phyloP scores from a whole-genome alignment of 2,329 filamentous ascomycete genomes.

The Dissoconium aciculare region DNA sequence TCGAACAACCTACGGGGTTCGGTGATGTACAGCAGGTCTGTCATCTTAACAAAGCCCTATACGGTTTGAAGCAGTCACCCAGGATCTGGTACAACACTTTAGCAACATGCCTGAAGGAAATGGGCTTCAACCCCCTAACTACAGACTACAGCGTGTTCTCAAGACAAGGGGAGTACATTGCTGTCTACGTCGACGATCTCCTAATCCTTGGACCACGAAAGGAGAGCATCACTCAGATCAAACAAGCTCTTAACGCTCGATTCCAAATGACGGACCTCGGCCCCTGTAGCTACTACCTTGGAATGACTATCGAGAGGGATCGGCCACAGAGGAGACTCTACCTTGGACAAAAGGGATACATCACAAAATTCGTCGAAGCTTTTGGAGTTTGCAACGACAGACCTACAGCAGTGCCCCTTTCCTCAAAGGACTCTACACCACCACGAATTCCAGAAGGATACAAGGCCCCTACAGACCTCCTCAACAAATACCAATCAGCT shows the following conservation, averaged over 20 bases:
- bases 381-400: conserved; percentile 6
- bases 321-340: conserved; percentile 5
- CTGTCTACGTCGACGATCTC: conserved; percentile 21
- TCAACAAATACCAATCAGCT: conserved; percentile 4
- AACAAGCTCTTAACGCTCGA: conserved; percentile 6
- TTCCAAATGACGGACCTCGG: conserved; percentile 20
- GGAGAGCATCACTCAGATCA: conserved; percentile 10
- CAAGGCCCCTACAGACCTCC: conserved; percentile 1
- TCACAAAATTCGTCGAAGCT: conserved; percentile 11
- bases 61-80: conserved; percentile 21
- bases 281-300: conserved; percentile 13
- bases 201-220: conserved; percentile 10
- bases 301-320: conserved; percentile 14
- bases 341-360: conserved; percentile 14
- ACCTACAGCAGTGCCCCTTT: conserved; percentile 6
- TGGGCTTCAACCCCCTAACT: conserved; percentile 10
- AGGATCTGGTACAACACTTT: conserved; percentile 16
- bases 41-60: conserved; percentile 17
- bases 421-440: conserved; percentile 12
- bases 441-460: too few species aligned
- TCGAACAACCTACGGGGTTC: conserved; percentile 13
- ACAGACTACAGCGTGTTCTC: conserved; percentile 12
- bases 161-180: conserved; percentile 2
- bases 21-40: conserved; percentile 7
- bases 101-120: conserved; percentile 7